Base-by-base conservation (phyloP, 176 grass and related monocot species). In the Oryza meridionalis region DNA sequence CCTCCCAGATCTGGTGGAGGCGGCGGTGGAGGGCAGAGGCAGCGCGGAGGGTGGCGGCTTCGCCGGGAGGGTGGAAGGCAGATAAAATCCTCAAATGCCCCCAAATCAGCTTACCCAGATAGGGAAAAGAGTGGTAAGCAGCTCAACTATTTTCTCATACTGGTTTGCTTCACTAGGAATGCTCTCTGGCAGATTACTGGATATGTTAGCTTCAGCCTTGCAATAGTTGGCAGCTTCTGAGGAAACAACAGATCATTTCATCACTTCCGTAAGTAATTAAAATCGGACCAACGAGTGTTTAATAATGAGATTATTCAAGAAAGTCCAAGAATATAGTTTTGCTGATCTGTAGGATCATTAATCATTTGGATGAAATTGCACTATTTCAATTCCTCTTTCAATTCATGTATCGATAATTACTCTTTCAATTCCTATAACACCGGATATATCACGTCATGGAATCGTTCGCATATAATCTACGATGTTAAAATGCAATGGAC, bases 71-170 rank as follows among this genome's bases (percentile, higher is more conserved):
- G 26, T 26, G 26, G 26, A 26, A 1, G 40, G 58, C 26, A 61
- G 22, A 63, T 61, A 61, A 88, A 88, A 75, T 38, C 55, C 25
- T 90, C 10, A 71, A 14, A 78, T 67, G 80, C n/a, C 70, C 44
- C 44, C 33, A 67, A 64, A 72, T 13, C 33, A 64, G 82, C 87
- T 38, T 88, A 98, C 96, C 96, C 96, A 98, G 82, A 95, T 77
- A 76, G 96, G 96, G 75, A 96, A 98, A 90, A 98, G 96, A 77
- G 93, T 98, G 15, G 93, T 98, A 29, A 98, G 91, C 64, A 98
- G 76, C 81, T 95, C 96, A 65, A 98, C 85, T 83, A 95, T 92
- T 76, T 78, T 93, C 81, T 98, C 94, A 76, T 94, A 97, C 58
- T 87, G 81, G 82, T 89, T 97, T 71, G 59, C 37, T 92, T 51